Evolutionary conservation across 345 rosid species (phyloP), one percentile per base, ranked within the genome.

Genomic region (Carallia pectinifolia): DNA sequence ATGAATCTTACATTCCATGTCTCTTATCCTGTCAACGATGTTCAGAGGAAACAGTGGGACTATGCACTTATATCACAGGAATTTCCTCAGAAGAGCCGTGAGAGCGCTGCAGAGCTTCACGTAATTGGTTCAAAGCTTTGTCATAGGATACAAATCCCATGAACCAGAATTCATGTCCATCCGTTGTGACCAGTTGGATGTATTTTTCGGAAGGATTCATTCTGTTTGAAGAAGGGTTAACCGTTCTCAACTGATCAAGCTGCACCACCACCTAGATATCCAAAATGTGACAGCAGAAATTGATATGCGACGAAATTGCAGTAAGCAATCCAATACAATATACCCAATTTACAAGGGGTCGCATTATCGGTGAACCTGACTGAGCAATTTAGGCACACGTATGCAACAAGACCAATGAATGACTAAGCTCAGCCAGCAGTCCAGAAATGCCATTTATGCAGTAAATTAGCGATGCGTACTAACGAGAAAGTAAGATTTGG

Each of bases 161-260:
- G 58, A 91, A 87, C 94, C 94, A 88, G 76, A 88, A 93, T 58
- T 91, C 97, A 69, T 85, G 82, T n/a, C 84, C 88, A 69, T 91
- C 96, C 39, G 67, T 71, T 0, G 89, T 85, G 67, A 82, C 78
- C 15, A 86, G 53, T 38, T 85, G 91, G 52, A 89, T 85, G 81
- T 85, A 91, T 59, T 76, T 91, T 29, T 85, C 89, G 1, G 82
- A 79, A 37, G 89, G 87, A 70, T 87, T 86, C 76, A 68, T 71
- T 76, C 81, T 72, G 77, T 78, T 93, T 37, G 91, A 40, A 61
- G 89, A 80, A 48, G 96, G 85, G 65, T 72, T 79, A 19, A 87
- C 89, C 4, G 83, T 40, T 47, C 77, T 81, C 80, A 93, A 44
- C 76, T 85, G 80, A 61, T 87, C 87, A 60, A 85, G 82, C 50